Evolutionary conservation across 2,329 filamentous ascomycete genomes (phyloP), one percentile per base, ranked within the genome.

Genomic region (Neonectria magnoliae): DNA sequence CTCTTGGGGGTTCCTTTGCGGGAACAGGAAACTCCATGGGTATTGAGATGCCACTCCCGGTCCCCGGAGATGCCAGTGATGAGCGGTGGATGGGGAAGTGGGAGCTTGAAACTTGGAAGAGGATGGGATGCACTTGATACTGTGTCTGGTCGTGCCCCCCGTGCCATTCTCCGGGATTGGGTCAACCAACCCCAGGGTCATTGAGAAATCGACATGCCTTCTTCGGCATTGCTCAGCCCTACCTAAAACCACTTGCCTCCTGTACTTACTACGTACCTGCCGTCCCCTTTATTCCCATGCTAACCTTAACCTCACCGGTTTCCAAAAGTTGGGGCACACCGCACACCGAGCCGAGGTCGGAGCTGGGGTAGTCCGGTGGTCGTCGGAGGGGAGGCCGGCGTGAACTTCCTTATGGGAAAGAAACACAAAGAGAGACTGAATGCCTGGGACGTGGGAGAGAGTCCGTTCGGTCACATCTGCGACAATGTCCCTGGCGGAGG

Each of bases 311-410:
- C 45, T 71, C 50, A 58, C 52, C 57, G 57, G 27, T 47, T 57
- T 52, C 56, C 48, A 56, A 52, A 55, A 53, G 50, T 61, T 59
- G 61, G 58, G 54, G 64, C 41, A 50, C 42, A 63, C 59, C 60
- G 71, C 60, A 69, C 66, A 70, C 69, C 66, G 71, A 64, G 64
- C 71, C 71, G 70, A 73, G 60, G 64, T 70, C 71, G 71, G 71
- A 72, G 57, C 65, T 66, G 64, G 63, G 57, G 70, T 66, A 62
- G 60, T 45, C 67, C 48, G 57, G 18, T 47, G 47, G 57, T 52
- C 48, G 53, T 11, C 60, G 65, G 65, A 59, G 22, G 47, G 41
- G 67, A 61, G 58, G 54, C 51, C 65, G 57, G 62, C 58, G 47
- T 71, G 52, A 63, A 50, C 64, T 62, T 58, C 57, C 60, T 55